Evolutionary conservation across 1,284 basidiomycete species (phyloP).

Genomic region (Pascua guehoae): DNA sequence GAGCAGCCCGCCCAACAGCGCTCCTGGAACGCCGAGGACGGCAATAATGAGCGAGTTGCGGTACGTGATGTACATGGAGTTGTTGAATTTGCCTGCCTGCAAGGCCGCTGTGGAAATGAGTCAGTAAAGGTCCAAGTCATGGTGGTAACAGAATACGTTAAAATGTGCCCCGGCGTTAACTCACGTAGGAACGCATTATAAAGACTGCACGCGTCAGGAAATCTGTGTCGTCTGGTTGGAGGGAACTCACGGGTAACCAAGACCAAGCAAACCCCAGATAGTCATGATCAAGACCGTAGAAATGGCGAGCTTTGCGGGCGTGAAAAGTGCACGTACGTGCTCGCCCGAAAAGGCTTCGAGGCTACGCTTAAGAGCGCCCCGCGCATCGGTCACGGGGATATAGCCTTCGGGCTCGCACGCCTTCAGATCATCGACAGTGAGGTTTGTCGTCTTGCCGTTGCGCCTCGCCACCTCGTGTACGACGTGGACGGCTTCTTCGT

Average conservation of each 20-base stretch:
- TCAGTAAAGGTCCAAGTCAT: no score
- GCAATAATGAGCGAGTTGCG: constrained; percentile 55
- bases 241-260: constrained; percentile 56
- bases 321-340: constrained; percentile 57
- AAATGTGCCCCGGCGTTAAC: constrained; percentile 27
- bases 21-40: constrained; percentile 58
- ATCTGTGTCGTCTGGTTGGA: neutral
- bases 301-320: constrained; percentile 53
- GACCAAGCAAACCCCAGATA: constrained; percentile 62
- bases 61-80: constrained; percentile 49
- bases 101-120: no score
- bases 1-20: constrained; percentile 57
- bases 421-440: constrained; percentile 55
- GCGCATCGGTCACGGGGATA: constrained; percentile 16
- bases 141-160: no score
- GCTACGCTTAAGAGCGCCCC: constrained; percentile 25
- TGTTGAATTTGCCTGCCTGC: constrained; percentile 14
- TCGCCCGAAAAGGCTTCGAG: constrained; percentile 52
- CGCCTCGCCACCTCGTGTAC: constrained; percentile 52
- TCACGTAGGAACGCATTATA: constrained; percentile 56
- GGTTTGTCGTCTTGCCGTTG: constrained; percentile 55
- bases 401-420: constrained; percentile 34
- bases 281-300: constrained; percentile 58
- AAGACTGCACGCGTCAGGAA: neutral
- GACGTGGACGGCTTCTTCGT: constrained; percentile 59